Base-by-base conservation (phyloP, 2,329 filamentous ascomycete species). In the Penicillium sclerotigenum region DNA sequence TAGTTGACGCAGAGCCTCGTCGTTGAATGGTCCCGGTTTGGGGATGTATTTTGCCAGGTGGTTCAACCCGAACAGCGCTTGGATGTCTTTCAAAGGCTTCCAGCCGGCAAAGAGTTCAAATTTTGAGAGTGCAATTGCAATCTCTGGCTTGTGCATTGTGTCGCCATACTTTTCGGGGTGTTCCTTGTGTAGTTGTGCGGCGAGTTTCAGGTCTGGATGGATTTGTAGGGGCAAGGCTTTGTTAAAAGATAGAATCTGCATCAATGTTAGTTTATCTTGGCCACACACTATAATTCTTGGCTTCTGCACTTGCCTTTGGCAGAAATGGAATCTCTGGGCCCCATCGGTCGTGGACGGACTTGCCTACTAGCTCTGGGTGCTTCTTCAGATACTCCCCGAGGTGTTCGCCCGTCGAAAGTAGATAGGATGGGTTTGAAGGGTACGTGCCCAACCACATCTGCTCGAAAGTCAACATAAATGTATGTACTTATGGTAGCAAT, bases 41-140 rank as follows among this genome's bases (percentile, higher is more conserved):
- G 82, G 83, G 0, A 85, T 67, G 65, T 86, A 87, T 1, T 72
- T 71, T 45, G 80, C 74, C 0, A 88, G 74, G 3, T 80, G 77
- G 28, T 81, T 73, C 26, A 88, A 73, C 29, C 67, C 65, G 65
- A 90, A 80, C 1, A 90, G 73, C 0, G 76, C 68, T 31, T 83
- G 73, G 55, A 91, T 85, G 2, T 85, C 77, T 10, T 72, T 66
- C 0, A 88, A 74, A 0, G 87, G 84, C 67, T 89, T 91, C 77
- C 86, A 91, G 6, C 88, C 88, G 10, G 85, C 86, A 63, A 92
- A 91, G 0, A 88, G 84, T 70, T 91, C 88, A 64, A 92, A 91
- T 22, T 84, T 82, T 13, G 81, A 80, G 1, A 91, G 74, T 0
- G 88, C 88, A 1, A 92, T 77, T 0, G 88, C 88, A 51, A 92